Percentiles rank a stretch among this genome's conserved stretches.
phyloP scores from a whole-genome alignment of 495 filamentous ascomycete species.

The Trichoderma reesei region DNA sequence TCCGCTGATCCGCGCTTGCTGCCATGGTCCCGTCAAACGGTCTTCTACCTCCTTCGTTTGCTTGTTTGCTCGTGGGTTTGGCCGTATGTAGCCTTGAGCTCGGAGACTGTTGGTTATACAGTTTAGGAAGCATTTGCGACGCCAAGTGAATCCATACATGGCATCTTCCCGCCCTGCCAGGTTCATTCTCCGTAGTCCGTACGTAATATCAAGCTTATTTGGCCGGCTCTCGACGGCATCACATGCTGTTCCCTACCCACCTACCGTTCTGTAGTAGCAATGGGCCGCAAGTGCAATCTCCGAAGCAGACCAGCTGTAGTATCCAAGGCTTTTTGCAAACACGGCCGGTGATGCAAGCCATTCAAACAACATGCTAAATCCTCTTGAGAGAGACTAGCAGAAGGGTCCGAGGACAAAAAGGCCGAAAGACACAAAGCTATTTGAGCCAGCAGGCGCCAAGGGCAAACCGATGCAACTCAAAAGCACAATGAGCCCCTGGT shows the following conservation, averaged over 20 bases:
- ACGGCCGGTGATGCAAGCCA: too few relatives aligned
- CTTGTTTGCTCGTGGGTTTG: too few relatives aligned
- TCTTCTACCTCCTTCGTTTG: background rate
- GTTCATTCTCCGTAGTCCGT: background rate
- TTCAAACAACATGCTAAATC: too few relatives aligned
- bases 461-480: background rate
- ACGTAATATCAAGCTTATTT: background rate
- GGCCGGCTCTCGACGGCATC: background rate
- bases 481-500: background rate
- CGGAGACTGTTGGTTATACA: too few relatives aligned
- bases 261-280: too few relatives aligned
- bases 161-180: background rate
- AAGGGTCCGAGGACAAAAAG: too few relatives aligned
- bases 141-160: too few relatives aligned
- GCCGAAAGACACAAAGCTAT: background rate
- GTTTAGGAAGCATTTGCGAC: too few relatives aligned
- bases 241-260: background rate
- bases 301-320: too few relatives aligned
- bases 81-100: too few relatives aligned
- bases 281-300: background rate
- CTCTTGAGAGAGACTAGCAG: too few relatives aligned
- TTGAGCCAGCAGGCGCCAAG: background rate
- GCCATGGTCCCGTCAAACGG: background rate
- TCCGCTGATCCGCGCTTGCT: background rate
- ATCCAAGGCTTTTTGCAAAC: too few relatives aligned